These are phyloP conservation scores for Agaricus sinodeliciosus DNA, from an alignment of 768 basidiomycete genomes.

Conservation along the genomic window DNA sequence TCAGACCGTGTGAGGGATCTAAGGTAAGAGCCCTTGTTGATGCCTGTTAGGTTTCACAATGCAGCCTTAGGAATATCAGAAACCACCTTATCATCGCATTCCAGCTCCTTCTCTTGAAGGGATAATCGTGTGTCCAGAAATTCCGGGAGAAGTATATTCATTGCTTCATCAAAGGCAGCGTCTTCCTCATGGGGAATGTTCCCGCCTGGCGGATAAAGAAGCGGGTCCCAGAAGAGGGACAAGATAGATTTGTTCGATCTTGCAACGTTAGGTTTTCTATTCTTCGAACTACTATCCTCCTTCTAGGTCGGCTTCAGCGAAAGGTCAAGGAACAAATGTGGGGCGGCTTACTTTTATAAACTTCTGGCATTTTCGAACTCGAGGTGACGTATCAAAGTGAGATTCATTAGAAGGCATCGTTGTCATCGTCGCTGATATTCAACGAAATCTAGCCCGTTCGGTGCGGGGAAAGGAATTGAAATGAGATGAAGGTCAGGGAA, in stretches of 20 bases:
- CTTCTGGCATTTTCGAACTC: constrained; percentile 4
- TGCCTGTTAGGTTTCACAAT: neutral
- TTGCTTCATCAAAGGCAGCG: constrained; percentile 23
- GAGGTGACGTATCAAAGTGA: constrained; percentile 1
- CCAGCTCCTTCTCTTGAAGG: constrained; percentile 15
- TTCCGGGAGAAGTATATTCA: constrained; percentile 23
- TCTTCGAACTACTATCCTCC: neutral
- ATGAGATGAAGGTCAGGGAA: neutral
- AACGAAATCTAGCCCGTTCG: neutral
- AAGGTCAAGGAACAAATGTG: neutral
- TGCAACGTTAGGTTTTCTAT: neutral
- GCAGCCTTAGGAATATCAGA: neutral
- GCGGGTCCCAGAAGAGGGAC: constrained; percentile 8
- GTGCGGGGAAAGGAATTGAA: neutral
- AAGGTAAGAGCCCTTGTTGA: constrained; percentile 25
- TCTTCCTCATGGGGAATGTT: constrained; percentile 13
- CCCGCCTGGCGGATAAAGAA: constrained; percentile 18
- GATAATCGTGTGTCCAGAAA: constrained; percentile 18
- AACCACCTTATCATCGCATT: constrained; percentile 19
- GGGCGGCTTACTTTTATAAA: constrained; percentile 1
- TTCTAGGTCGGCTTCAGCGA: neutral
- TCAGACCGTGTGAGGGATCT: constrained; percentile 39
- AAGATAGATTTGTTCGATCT: neutral
- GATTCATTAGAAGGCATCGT: constrained; percentile 1
- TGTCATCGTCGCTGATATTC: neutral